Evolutionary conservation across 106 monocot species (phyloP), one percentile per base, ranked within the genome.

Genomic region (Acorus gramineus): DNA sequence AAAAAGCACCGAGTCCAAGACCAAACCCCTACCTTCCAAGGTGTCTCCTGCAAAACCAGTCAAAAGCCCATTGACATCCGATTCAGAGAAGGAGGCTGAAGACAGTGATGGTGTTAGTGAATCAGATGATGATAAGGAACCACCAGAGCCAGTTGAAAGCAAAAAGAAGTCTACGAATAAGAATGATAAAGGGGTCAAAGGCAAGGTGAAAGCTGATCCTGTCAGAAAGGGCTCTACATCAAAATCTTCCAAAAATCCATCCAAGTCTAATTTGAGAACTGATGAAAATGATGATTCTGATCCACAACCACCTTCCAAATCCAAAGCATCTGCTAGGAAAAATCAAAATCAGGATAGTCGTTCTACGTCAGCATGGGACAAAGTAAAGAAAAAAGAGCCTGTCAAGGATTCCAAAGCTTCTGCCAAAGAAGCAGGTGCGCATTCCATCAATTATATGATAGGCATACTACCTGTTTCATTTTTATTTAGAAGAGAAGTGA

Each of bases 371-470:
- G 11, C 42, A 11, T 51, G 68, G n/a, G 62, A 65, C 1, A 69
- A 64, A 44, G 13, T 46, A 43, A 69, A 28, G 56, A 83, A 69
- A 47, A 73, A 76, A 71, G n/a, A 76, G 46, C 49, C 48, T 54
- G 44, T 57, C 28, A 71, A 78, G 53, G 44, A 5, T 3, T 46
- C 74, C 45, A 65, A 52, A 3, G 53, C 53, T 54, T 59, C 79
- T 11, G 42, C 44, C 49, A 85, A 80, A 44, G 76, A 65, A 50
- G 56, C 71, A 74, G 84, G 81, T 84, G 69, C 5, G 3, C 5
- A 7, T 6, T 56, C 12, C 14, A 28, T 28, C 28, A 28, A 28
- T 28, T 28, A 28, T 28, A 28, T 28, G 28, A 28, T 28, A 28
- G 28, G 28, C 28, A 28, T 28, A 28, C 28, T 28, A 28, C 28